Conservation (phyloP, 2,329 filamentous ascomycete species). For the Neonectria punicea region DNA sequence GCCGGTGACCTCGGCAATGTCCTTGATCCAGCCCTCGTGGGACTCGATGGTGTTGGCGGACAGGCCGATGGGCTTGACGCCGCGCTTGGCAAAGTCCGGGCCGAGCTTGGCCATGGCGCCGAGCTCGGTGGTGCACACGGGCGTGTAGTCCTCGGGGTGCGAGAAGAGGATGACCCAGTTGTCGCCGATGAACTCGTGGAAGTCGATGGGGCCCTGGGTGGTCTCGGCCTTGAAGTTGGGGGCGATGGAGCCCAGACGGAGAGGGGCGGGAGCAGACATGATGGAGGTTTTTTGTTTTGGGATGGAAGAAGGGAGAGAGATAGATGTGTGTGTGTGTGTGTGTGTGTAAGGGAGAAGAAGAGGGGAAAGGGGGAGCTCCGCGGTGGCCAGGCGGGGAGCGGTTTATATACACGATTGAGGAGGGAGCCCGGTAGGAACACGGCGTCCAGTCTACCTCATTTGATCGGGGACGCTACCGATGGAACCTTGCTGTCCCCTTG, state of each 20-base stretch:
- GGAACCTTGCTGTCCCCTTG: neutral
- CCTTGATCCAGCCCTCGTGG: conserved; percentile 90
- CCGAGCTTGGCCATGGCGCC: conserved; percentile 91
- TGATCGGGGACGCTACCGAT: neutral
- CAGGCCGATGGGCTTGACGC: conserved; percentile 91
- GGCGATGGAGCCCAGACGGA: conserved; percentile 74
- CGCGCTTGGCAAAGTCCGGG: conserved; percentile 86
- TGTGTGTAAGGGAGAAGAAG: conserved; percentile 6
- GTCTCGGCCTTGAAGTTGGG: conserved; percentile 89
- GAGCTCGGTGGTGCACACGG: conserved; percentile 95
- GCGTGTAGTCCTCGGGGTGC: conserved; percentile 91
- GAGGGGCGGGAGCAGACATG: conserved; percentile 51
- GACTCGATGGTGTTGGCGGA: conserved; percentile 86
- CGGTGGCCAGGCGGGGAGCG: neutral
- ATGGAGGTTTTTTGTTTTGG: conserved; percentile 20
- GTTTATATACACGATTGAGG: neutral
- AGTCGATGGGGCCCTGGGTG: conserved; percentile 80
- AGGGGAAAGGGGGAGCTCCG: neutral
- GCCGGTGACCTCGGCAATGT: conserved; percentile 83
- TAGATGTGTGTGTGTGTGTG: neutral
- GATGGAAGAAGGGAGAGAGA: neutral
- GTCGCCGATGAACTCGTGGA: conserved; percentile 83
- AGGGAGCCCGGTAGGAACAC: neutral
- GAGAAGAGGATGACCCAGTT: conserved; percentile 87
- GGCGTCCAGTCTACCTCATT: neutral